These are phyloP conservation scores for Hypoxylon rickii DNA, from an alignment of 495 filamentous ascomycete species.

Conservation along the genomic window DNA sequence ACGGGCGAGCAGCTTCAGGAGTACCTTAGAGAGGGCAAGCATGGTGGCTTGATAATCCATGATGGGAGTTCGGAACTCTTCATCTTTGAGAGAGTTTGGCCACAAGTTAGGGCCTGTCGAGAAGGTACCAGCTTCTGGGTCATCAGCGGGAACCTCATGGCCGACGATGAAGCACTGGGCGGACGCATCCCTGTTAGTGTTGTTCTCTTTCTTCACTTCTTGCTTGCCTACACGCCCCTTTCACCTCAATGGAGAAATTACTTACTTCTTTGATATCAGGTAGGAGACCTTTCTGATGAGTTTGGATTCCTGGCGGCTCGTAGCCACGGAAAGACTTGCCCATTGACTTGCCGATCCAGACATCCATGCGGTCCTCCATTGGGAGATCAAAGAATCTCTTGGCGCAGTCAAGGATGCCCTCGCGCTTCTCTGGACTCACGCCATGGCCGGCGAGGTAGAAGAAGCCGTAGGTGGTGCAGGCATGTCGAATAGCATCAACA, in stretches of 20 bases:
- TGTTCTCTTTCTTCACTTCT: background rate
- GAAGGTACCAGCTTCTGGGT: conserved; percentile 49
- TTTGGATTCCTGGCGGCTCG: conserved; percentile 55
- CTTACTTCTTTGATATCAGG: conserved; percentile 59
- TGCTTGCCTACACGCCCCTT: no score
- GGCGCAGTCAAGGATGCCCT: conserved; percentile 45
- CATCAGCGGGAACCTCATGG: conserved; percentile 50
- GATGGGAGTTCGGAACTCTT: conserved; percentile 51
- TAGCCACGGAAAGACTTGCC: conserved; percentile 58
- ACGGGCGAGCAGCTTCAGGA: conserved; percentile 45
- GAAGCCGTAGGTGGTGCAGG: conserved; percentile 60
- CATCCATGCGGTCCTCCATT: conserved; percentile 48
- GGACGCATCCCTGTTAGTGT: conserved; percentile 2
- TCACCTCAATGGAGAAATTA: conserved; percentile 12
- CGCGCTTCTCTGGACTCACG: conserved; percentile 26
- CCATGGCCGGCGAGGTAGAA: conserved; percentile 39
- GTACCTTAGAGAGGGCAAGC: conserved; percentile 36
- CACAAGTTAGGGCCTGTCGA: conserved; percentile 55
- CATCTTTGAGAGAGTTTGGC: conserved; percentile 47
- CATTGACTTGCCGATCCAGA: conserved; percentile 36
- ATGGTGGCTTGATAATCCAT: conserved; percentile 54
- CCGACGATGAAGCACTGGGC: conserved; percentile 50
- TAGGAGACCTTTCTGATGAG: conserved; percentile 49
- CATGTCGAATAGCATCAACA: conserved; percentile 37
- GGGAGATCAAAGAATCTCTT: conserved; percentile 54